These are phyloP conservation scores for Fusarium annulatum DNA, from an alignment of 2,329 filamentous ascomycete genomes.

Conservation along the genomic window DNA sequence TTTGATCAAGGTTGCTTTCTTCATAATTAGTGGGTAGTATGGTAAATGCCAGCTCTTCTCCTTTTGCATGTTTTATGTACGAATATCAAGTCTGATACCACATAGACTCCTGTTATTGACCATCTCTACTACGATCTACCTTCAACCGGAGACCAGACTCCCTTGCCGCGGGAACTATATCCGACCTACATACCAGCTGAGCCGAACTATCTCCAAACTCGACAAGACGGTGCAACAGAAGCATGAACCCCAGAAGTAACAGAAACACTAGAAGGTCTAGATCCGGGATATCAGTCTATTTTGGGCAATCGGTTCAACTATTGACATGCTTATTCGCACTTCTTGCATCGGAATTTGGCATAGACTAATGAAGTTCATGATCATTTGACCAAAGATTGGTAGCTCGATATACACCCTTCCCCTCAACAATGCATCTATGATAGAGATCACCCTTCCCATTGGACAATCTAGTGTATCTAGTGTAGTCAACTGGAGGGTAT, in stretches of 20 bases:
- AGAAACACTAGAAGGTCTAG: neutral
- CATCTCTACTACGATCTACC: neutral
- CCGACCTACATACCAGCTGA: constrained; percentile 16
- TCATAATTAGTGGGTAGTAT: no score
- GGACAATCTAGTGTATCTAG: neutral
- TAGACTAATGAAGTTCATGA: neutral
- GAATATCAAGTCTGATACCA: neutral
- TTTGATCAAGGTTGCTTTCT: neutral
- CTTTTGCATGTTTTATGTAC: neutral
- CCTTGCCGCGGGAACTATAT: constrained; percentile 20
- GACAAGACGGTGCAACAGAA: neutral
- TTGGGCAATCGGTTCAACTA: neutral
- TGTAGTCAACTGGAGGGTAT: no score
- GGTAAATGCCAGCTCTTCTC: neutral
- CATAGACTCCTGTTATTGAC: neutral
- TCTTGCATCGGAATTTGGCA: neutral
- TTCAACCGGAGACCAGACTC: neutral
- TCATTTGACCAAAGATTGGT: neutral
- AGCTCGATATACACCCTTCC: neutral
- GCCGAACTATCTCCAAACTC: neutral
- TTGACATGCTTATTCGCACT: neutral
- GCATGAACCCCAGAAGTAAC: neutral
- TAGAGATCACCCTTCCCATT: neutral
- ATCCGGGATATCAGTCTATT: neutral
- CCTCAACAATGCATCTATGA: neutral